Conservation (phyloP, 208 protist species). For the Acanthamoeba castellanii region DNA sequence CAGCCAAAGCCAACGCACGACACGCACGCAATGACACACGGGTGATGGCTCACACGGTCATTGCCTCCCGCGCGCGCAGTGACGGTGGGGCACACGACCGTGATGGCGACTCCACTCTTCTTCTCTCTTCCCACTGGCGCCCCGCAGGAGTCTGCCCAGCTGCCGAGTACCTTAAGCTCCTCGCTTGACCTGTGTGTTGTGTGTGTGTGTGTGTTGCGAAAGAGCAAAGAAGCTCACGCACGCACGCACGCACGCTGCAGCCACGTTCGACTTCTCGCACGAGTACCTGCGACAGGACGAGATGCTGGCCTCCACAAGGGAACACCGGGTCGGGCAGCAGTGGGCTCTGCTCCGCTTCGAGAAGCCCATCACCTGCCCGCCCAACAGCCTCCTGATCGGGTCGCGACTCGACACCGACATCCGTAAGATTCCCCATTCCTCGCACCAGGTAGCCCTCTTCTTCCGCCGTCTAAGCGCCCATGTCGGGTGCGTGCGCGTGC, state of each 20-base stretch:
- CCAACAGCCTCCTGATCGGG: conserved; percentile 75
- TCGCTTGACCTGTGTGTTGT: no score
- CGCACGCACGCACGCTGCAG: background rate
- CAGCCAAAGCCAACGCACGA: no score
- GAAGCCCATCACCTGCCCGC: conserved; percentile 78
- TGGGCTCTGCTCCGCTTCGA: conserved; percentile 84
- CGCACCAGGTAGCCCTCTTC: background rate
- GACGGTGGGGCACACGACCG: conserved; percentile 84
- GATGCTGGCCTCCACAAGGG: conserved; percentile 1
- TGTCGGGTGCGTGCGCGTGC: background rate
- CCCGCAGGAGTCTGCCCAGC: background rate
- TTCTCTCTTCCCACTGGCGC: conserved; percentile 60
- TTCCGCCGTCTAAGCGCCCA: background rate
- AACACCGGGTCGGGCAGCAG: conserved; percentile 37
- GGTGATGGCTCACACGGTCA: background rate
- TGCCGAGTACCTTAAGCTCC: background rate
- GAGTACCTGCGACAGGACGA: conserved; percentile 56
- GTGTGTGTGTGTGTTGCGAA: no score
- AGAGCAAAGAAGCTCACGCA: no score
- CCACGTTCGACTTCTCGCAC: conserved; percentile 20
- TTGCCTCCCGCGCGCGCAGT: conserved; percentile 55
- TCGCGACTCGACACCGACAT: conserved; percentile 79
- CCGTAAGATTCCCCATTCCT: conserved; percentile 7
- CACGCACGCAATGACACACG: background rate
- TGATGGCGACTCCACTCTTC: conserved; percentile 78